Evolutionary conservation across 2,329 filamentous ascomycete species (phyloP).

Genomic region (Colletotrichum lentis): DNA sequence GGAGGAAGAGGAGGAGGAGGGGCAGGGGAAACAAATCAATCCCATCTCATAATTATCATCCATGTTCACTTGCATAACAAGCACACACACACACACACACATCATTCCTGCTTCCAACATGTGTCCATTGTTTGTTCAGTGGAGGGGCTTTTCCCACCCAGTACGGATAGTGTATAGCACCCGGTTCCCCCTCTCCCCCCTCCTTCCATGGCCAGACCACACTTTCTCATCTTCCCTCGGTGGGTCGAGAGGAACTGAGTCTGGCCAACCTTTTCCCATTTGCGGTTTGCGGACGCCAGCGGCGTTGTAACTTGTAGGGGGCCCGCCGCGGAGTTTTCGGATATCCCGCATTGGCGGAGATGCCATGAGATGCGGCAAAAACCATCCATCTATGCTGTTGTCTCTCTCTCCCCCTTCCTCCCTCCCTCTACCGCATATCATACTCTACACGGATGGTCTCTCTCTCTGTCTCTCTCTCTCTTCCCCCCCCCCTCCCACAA

Average conservation of each 20-base stretch:
- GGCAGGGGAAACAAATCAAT: no score
- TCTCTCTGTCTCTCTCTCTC: no score
- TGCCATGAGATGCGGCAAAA: not conserved
- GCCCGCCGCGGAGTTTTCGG: not conserved
- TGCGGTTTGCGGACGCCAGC: not conserved
- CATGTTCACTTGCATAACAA: not conserved
- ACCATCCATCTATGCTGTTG: not conserved
- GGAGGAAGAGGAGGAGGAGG: no score
- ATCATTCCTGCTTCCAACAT: not conserved
- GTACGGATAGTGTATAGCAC: no score
- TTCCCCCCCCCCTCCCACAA: not conserved
- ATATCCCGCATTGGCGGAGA: not conserved
- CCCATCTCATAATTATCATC: not conserved
- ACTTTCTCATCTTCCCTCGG: not conserved
- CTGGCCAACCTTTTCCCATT: not conserved
- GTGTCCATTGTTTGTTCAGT: constrained; percentile 20
- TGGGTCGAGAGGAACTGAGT: not conserved
- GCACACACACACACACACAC: no score
- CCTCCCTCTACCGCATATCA: no score
- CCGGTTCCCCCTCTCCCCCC: no score
- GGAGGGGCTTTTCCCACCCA: not conserved
- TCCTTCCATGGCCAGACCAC: not conserved
- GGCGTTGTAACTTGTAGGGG: no score
- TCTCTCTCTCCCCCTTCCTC: no score
- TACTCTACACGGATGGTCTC: no score